Conservation (phyloP, 768 basidiomycete genomes). For the Termitomyces sp. region DNA sequence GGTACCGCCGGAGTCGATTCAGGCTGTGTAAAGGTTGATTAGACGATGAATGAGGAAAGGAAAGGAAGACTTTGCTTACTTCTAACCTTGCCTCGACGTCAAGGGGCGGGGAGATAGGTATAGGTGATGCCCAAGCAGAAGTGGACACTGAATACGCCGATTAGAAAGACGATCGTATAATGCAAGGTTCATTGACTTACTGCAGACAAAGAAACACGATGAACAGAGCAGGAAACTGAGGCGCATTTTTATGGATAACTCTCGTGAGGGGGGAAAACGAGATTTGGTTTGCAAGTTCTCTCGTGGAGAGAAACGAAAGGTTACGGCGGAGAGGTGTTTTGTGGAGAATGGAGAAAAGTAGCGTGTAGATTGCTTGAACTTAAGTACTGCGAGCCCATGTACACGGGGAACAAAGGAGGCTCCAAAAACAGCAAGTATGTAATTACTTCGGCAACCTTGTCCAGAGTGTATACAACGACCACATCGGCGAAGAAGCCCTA, state of each 20-base stretch:
- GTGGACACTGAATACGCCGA: slow-evolving; percentile 7
- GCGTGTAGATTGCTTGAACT: neutral
- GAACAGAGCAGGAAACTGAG: slow-evolving; percentile 2
- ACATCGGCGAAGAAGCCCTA: neutral
- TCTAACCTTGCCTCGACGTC: slow-evolving; percentile 14
- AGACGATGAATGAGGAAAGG: neutral
- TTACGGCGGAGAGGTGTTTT: neutral
- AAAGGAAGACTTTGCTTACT: neutral
- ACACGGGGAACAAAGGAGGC: neutral
- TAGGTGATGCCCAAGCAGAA: slow-evolving; percentile 8
- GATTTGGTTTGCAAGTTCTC: neutral
- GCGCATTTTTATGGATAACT: slow-evolving; percentile 6
- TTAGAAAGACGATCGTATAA: neutral
- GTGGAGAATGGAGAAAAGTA: neutral
- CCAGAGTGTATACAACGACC: neutral
- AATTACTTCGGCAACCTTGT: slow-evolving; percentile 2
- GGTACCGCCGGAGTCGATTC: neutral
- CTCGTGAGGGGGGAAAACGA: neutral
- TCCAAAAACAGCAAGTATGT: slow-evolving; percentile 9
- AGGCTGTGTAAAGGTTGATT: neutral
- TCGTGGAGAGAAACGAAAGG: neutral
- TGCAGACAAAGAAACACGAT: slow-evolving; percentile 9
- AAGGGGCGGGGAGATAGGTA: slow-evolving; percentile 12
- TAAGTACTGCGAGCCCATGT: neutral
- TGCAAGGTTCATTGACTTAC: slow-evolving; percentile 8